Evolutionary conservation across 805 yeast species (phyloP).

Genomic region (Scheffersomyces lignosus): DNA sequence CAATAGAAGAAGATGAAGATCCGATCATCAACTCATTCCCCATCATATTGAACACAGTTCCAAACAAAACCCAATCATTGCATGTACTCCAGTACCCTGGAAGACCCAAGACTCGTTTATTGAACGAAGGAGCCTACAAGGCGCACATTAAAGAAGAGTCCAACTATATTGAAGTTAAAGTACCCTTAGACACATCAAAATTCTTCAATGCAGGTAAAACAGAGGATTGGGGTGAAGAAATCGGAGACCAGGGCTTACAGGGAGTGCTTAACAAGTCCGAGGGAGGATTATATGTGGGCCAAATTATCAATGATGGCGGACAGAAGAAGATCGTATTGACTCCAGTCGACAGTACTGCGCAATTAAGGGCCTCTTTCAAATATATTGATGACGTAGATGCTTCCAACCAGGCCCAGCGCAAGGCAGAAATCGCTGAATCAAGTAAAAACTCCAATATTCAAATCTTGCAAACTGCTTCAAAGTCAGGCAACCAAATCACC

Average conservation of each 20-base stretch:
- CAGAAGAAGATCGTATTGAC: conserved; percentile 54
- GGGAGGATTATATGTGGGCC: conserved; percentile 45
- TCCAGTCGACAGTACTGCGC: conserved; percentile 68
- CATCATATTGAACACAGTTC: conserved; percentile 25
- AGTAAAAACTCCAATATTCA: conserved; percentile 31
- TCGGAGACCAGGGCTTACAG: conserved; percentile 59
- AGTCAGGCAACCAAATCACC: conserved; percentile 21
- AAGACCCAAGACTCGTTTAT: conserved; percentile 45
- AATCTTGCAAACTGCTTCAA: conserved; percentile 42
- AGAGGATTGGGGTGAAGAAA: conserved; percentile 60
- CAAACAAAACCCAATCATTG: conserved; percentile 25
- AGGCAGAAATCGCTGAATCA: conserved; percentile 23
- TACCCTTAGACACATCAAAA: conserved; percentile 67
- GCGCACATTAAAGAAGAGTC: conserved; percentile 62
- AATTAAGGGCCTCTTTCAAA: conserved; percentile 77
- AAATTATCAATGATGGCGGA: conserved; percentile 20
- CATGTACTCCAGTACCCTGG: conserved; percentile 47
- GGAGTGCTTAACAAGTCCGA: conserved; percentile 65
- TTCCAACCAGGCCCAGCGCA: conserved; percentile 40
- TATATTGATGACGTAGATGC: conserved; percentile 67
- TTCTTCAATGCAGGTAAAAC: conserved; percentile 69
- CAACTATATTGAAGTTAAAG: conserved; percentile 68
- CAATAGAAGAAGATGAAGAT: conserved; percentile 24
- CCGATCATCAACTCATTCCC: conserved; percentile 43
- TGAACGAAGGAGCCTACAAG: conserved; percentile 31